phyloP scores from a whole-genome alignment of 2,329 filamentous ascomycete genomes.

The Hortaea werneckii region DNA sequence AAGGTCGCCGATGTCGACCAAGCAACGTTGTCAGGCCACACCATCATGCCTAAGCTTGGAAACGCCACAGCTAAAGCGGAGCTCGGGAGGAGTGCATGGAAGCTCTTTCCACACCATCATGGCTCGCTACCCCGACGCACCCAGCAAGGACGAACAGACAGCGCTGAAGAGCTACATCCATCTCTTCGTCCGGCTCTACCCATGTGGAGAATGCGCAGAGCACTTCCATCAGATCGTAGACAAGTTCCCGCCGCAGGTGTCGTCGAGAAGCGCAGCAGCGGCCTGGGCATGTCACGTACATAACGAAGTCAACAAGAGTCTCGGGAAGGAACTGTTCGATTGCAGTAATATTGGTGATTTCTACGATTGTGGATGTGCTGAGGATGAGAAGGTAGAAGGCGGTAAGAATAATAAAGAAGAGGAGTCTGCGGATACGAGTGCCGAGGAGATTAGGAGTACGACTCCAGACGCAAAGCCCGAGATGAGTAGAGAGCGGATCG shows the following conservation, averaged over 20 bases:
- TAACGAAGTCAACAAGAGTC: slow-evolving; percentile 54
- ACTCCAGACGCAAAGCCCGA: slow-evolving; percentile 14
- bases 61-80: slow-evolving; percentile 71
- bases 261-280: slow-evolving; percentile 50
- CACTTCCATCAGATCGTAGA: slow-evolving; percentile 53
- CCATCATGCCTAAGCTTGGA: slow-evolving; percentile 70
- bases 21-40: slow-evolving; percentile 48
- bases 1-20: neutral
- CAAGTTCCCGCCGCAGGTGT: slow-evolving; percentile 55
- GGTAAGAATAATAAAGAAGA: slow-evolving; percentile 7
- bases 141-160: slow-evolving; percentile 49
- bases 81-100: slow-evolving; percentile 55
- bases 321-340: slow-evolving; percentile 52
- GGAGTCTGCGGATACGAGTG: slow-evolving; percentile 1
- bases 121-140: slow-evolving; percentile 54
- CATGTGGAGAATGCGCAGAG: slow-evolving; percentile 56
- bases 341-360: slow-evolving; percentile 56
- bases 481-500: slow-evolving; percentile 19
- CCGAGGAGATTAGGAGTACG: slow-evolving; percentile 1
- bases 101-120: slow-evolving; percentile 58
- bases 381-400: slow-evolving; percentile 35
- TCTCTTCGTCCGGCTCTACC: slow-evolving; percentile 55
- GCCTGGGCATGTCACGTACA: slow-evolving; percentile 59
- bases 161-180: slow-evolving; percentile 52
- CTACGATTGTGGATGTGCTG: slow-evolving; percentile 56